phyloP scores from a whole-genome alignment of 371 early-diverging fungal genomes.

The Mortierella sp. region DNA sequence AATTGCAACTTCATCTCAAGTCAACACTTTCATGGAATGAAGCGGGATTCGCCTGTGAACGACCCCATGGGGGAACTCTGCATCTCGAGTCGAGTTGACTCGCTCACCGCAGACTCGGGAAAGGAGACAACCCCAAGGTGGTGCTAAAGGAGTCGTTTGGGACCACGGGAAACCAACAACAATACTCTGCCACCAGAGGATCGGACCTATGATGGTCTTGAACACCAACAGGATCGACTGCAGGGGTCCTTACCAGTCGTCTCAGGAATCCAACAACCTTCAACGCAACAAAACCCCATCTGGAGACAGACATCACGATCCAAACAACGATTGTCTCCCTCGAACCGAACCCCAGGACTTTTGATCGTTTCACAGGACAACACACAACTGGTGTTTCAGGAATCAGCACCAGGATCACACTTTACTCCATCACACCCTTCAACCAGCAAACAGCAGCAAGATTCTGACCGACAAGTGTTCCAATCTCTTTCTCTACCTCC shows the following conservation, averaged over 20 bases:
- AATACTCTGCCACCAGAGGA: background rate
- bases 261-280: background rate
- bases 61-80: slow-evolving; percentile 17
- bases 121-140: too few species aligned
- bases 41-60: background rate
- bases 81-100: background rate
- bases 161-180: background rate
- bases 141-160: background rate
- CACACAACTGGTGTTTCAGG: background rate
- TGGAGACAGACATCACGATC: slow-evolving; percentile 9
- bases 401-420: background rate
- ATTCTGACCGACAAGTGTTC: slow-evolving; percentile 29
- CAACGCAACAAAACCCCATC: background rate
- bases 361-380: background rate
- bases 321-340: background rate
- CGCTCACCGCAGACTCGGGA: background rate
- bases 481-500: slow-evolving; percentile 12
- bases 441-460: background rate
- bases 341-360: background rate
- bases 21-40: slow-evolving; percentile 2
- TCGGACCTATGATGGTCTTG: background rate
- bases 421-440: background rate
- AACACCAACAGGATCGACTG: background rate
- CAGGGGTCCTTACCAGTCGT: too few species aligned
- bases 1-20: background rate